Evolutionary conservation across 176 grass and related monocot genomes (phyloP), one percentile per base, ranked within the genome.

Genomic region (Rhynchospora pubera): DNA sequence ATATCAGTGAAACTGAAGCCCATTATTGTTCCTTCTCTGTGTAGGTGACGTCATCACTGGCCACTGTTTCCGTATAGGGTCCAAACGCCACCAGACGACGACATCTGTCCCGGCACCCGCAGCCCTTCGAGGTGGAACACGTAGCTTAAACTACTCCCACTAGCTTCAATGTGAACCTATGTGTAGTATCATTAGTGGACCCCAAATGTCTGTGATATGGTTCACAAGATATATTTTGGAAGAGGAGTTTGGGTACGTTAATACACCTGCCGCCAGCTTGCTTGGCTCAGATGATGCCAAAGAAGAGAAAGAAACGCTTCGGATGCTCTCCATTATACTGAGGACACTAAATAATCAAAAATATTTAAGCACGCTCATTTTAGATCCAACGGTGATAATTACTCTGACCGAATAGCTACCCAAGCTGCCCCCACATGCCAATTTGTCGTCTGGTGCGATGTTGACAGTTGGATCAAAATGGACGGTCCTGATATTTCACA

Each of bases 221-320:
- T 52, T 14, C 61, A 30, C 79, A 66, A 6, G 18, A 32, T 45
- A 82, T 2, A n/a, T 7, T 2, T 46, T 65, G 21, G 44, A 82
- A 9, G 32, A 28, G 79, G 79, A 48, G 61, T 50, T 64, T 48
- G 59, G 19, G 23, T 45, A 26, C 5, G 57, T 66, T 28, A 48
- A 7, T 52, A 66, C 60, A 55, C n/a, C 59, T 63, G 79, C 79
- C 79, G 60, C 79, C 61, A 82, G 79, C 79, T 82, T 64, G 79
- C 39, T 79, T 79, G 30, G 55, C 51, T 64, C 79, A 46, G 79
- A 50, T 43, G 16, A 26, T 65, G 79, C 58, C 79, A 65, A 80
- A 72, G 18, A 51, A 4, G 22, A 75, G 48, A 47, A 53, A 28
- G 46, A 55, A 55, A 52, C 14, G 72, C 6, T 0, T 55, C 46